Base-by-base conservation (phyloP, 305 asterid genomes). In the Rubia peregrina region DNA sequence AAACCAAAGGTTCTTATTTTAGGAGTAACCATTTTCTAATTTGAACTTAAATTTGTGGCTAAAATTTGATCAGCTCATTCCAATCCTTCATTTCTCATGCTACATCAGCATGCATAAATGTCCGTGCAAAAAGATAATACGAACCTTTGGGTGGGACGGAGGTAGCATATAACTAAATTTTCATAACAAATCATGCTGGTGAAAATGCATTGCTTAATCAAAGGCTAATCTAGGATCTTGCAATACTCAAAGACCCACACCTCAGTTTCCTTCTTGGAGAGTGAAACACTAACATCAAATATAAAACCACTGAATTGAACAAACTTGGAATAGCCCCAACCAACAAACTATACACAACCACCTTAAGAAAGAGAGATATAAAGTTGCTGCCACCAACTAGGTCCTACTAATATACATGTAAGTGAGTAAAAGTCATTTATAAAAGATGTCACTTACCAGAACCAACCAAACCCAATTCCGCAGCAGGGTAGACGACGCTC, bases 391-490 rank as follows among this genome's bases (percentile, higher is more conserved):
- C 13, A 14, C 21, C 11, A 40, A 21, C 17, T 14, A n/a, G 13
- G 11, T 40, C 43, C 36, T 41, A 38, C n/a, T 16, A 9, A 22
- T 48, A 22, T 9, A 22, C 61, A 62, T 3, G 42, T 21, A 44
- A 6, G 33, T 33, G 33, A 65, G 12, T 60, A 17, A 43, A 65
- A 65, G 56, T 33, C 4, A 46, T 19, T 33, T 7, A 65, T 30
- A 38, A 26, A 26, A 41, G 43, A 7, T 17, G 24, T 38, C 65
- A 49, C 81, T 77, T 70, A 77, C 81, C 70, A 59, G 75, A 73
- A 57, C 81, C 81, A 77, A 46, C 81, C 81, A 0, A 64, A 1
- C 69, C 81, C 81, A 70, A 56, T 43, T 26, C 81, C 81, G 61
- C 81, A 77, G 69, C 75, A 77, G n/a, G 81, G 81, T 8, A 77